Evolutionary conservation across 192 early-diverging fungal genomes (phyloP).

Genomic region (Coemansia sp.): DNA sequence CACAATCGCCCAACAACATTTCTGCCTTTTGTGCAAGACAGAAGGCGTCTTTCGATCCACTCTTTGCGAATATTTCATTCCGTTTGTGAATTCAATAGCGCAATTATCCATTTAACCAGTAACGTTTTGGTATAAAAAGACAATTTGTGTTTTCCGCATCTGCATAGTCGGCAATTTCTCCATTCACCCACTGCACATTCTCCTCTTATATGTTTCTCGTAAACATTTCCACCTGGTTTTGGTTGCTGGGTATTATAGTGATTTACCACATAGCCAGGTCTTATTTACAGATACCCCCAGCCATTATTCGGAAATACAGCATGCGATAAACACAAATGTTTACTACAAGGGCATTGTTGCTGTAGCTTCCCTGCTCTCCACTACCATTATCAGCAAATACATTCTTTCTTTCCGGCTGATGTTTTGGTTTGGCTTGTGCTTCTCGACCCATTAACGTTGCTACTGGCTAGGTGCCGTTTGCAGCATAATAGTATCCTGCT

Average conservation of each 20-base stretch:
- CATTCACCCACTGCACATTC: constrained; percentile 6
- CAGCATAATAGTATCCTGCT: background rate
- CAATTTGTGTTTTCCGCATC: background rate
- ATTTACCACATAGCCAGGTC: background rate
- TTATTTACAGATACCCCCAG: background rate
- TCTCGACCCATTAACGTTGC: constrained; percentile 1
- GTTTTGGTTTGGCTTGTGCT: constrained; percentile 5
- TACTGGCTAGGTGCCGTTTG: constrained; percentile 2
- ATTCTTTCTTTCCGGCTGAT: background rate
- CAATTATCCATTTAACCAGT: background rate
- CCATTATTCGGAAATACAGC: background rate
- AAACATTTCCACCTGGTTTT: background rate
- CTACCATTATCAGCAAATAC: background rate
- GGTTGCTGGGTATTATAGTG: background rate
- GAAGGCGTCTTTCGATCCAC: too few relatives aligned
- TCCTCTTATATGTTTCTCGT: background rate
- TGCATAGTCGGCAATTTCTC: background rate
- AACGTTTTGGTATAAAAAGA: background rate
- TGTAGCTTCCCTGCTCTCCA: background rate
- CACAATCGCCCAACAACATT: too few relatives aligned
- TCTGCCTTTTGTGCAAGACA: too few relatives aligned
- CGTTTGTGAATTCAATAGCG: background rate
- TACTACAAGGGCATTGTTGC: background rate
- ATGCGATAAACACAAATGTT: background rate
- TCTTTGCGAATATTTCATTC: background rate